Base-by-base conservation (phyloP, 1,139 yeast genomes). In the Pneumocystis canis region DNA sequence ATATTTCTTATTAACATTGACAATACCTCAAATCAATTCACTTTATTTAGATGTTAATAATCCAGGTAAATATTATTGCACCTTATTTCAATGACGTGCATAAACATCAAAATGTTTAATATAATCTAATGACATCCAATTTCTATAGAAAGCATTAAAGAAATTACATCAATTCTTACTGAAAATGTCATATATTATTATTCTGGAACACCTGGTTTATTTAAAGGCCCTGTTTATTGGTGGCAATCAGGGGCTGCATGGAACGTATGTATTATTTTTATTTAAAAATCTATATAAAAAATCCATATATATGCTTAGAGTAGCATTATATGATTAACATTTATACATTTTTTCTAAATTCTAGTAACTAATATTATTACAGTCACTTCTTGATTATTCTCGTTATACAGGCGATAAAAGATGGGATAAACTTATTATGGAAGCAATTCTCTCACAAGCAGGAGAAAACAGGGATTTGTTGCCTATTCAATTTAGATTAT, bases 221-320 rank as follows among this genome's bases (percentile, higher is more conserved):
- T 89, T 72, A 76, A 79, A 20, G 72, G 77, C 67, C 95, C 95
- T 1, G 87, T 86, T 76, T 87, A 85, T 77, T 89, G 96, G 96
- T 89, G 96, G 95, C 87, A 85, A 75, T 92, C 94, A 58, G 96
- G 95, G 67, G 95, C 89, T 65, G 89, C 87, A 0, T 84, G 88
- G 83, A 61, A 64, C 32, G 66, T 65, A 62, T 32, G 65, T 53
- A 32, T 39, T 20, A 11, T 39, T 35, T 39, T 39, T 18, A 6
- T 37, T 33, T 37, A 33, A 35, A 35, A 35, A 57, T 9, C 20
- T 16, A 18, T 3, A 14, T 5, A 6, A 54, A 54, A 54, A 32
- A 6, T 35, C 9, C 7, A 9, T 5, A n/a, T 47, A 47, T 47
- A 20, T 25, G 11, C 25, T 9, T 25, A 25, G 3, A 47, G 11